Conservation (phyloP, 192 early-diverging fungal genomes). For the Coemansia sp. region DNA sequence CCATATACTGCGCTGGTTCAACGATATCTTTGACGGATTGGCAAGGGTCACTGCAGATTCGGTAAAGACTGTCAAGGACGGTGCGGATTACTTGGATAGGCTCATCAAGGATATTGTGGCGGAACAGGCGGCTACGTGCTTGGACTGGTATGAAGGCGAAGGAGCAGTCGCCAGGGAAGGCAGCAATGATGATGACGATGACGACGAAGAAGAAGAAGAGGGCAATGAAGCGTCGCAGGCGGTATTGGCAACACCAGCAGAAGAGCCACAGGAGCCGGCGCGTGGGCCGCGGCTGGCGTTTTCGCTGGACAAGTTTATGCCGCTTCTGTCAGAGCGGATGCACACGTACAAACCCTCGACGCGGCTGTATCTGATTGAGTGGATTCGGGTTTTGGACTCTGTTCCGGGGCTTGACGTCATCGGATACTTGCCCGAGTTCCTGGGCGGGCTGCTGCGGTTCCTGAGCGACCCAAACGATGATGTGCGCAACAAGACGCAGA, state of each 20-base stretch:
- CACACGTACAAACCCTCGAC: constrained; percentile 88
- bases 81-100: constrained; percentile 90
- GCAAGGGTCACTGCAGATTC: constrained; percentile 85
- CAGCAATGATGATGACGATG: background rate
- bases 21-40: constrained; percentile 96
- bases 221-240: background rate
- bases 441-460: constrained; percentile 89
- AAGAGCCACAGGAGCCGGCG: background rate
- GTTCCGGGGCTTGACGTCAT: constrained; percentile 95
- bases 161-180: background rate
- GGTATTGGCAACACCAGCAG: background rate
- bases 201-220: background rate
- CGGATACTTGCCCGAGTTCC: constrained; percentile 87
- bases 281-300: constrained; percentile 63
- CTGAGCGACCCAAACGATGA: constrained; percentile 90
- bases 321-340: constrained; percentile 89
- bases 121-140: constrained; percentile 81
- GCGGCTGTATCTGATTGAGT: constrained; percentile 91
- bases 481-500: constrained; percentile 81
- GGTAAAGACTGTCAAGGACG: constrained; percentile 90
- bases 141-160: constrained; percentile 49
- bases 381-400: constrained; percentile 89
- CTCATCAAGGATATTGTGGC: constrained; percentile 97
- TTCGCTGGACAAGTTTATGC: constrained; percentile 92
- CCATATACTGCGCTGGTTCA: constrained; percentile 88